A percentile compares a stretch with the other conserved stretches of the same genome.
Conservation (phyloP, 768 basidiomycete genomes). For the Psilocybe sp. region DNA sequence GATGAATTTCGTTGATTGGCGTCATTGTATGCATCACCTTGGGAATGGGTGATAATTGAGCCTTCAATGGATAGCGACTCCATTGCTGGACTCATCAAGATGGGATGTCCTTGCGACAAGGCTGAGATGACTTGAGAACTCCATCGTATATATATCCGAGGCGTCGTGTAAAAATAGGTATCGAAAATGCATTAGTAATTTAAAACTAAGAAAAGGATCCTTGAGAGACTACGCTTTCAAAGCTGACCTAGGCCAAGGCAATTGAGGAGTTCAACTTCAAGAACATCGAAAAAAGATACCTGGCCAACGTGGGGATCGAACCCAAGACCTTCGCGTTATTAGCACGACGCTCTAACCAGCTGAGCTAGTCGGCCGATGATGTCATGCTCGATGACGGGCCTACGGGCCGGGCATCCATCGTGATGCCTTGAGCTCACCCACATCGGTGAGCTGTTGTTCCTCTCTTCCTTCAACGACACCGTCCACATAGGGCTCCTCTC, state of each 20-base stretch:
- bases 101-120: too few species aligned
- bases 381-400: too few species aligned
- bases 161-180: too few species aligned
- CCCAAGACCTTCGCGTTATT: conserved; percentile 82
- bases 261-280: too few species aligned
- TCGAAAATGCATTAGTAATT: too few species aligned
- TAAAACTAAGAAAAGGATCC: too few species aligned
- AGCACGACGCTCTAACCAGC: conserved; percentile 66
- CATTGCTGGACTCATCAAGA: conserved; percentile 24
- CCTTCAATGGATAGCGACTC: not conserved
- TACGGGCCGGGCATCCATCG: not conserved
- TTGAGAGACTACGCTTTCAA: too few species aligned
- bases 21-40: not conserved
- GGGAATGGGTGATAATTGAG: not conserved
- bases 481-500: too few species aligned
- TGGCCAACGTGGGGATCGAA: conserved; percentile 81
- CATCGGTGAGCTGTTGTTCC: not conserved
- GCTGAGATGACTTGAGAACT: too few species aligned
- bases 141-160: too few species aligned
- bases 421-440: not conserved
- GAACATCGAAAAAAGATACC: not conserved
- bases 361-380: conserved; percentile 11
- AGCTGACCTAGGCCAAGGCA: too few species aligned
- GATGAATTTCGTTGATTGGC: conserved; percentile 5
- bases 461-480: too few species aligned